A percentile compares a stretch with the other conserved stretches of the same genome.
These are phyloP conservation scores for Paramecium primaurelia DNA, from an alignment of 73 alveolate species.

Conservation along the genomic window DNA sequence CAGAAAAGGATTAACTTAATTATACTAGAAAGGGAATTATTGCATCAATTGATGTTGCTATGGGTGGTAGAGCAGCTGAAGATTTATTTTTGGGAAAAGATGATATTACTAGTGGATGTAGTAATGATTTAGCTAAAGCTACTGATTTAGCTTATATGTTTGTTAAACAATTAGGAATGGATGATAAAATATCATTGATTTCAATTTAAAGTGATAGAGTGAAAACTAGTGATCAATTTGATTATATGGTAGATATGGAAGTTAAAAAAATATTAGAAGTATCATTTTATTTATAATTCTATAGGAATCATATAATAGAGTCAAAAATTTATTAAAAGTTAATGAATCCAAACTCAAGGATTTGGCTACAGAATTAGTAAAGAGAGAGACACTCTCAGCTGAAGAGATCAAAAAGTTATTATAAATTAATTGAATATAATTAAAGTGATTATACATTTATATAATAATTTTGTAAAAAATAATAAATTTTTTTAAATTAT, in stretches of 20 bases:
- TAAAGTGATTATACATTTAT: neutral
- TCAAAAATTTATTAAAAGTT: conserved; percentile 51
- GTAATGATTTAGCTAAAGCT: conserved; percentile 76
- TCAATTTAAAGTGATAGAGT: conserved; percentile 53
- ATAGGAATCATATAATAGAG: conserved; percentile 76
- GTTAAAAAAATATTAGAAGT: conserved; percentile 75
- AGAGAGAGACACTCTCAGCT: conserved; percentile 64
- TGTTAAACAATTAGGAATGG: conserved; percentile 77
- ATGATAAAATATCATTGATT: conserved; percentile 71
- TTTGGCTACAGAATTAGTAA: conserved; percentile 66
- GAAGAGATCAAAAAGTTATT: conserved; percentile 48
- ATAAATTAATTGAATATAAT: neutral
- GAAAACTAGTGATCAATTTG: conserved; percentile 65
- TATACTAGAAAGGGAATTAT: conserved; percentile 70
- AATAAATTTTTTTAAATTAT: neutral
- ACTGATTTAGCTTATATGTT: conserved; percentile 75
- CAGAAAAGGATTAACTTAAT: conserved; percentile 72
- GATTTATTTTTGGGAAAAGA: conserved; percentile 76
- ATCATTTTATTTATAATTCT: neutral
- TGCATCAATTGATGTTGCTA: conserved; percentile 83
- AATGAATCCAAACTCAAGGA: conserved; percentile 70
- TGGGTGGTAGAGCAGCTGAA: conserved; percentile 95
- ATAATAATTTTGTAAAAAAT: neutral
- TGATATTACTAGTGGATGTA: conserved; percentile 81
- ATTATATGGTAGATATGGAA: conserved; percentile 74